A percentile compares a stretch with the other conserved stretches of the same genome.
Evolutionary conservation across 805 yeast species (phyloP).

Genomic region (Kodamaea neixiangensis): DNA sequence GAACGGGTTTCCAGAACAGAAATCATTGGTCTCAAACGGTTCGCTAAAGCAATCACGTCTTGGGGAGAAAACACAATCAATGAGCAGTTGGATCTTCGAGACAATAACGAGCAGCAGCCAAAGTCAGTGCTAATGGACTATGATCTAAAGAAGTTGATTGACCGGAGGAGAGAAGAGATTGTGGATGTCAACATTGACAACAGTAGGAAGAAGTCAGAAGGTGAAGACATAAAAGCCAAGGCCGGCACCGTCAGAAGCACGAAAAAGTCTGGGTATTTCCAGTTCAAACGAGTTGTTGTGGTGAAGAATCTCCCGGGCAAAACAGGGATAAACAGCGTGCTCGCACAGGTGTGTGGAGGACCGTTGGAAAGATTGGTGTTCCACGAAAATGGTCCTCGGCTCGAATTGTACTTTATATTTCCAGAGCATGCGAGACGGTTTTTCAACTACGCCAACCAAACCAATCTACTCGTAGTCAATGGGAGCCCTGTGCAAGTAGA

Average conservation of each 20-base stretch:
- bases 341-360: conserved; percentile 67
- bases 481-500: conserved; percentile 50
- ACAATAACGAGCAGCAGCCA: neutral
- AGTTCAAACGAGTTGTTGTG: conserved; percentile 21
- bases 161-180: neutral
- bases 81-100: neutral
- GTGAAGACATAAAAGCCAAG: neutral
- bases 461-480: conserved; percentile 59
- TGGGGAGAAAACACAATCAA: conserved; percentile 7
- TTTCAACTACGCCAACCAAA: conserved; percentile 46
- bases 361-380: conserved; percentile 56
- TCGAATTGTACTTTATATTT: conserved; percentile 55
- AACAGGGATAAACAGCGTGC: conserved; percentile 50
- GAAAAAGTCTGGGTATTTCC: neutral
- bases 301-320: conserved; percentile 40
- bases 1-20: conserved; percentile 6
- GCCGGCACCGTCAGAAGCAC: neutral
- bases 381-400: conserved; percentile 16
- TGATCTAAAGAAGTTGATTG: neutral
- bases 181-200: neutral
- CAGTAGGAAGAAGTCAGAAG: neutral
- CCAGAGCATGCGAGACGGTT: conserved; percentile 57
- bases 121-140: neutral
- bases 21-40: conserved; percentile 6
- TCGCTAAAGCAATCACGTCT: conserved; percentile 7